These are phyloP conservation scores for Radiomyces spectabilis DNA, from an alignment of 192 early-diverging fungal genomes.

Conservation along the genomic window DNA sequence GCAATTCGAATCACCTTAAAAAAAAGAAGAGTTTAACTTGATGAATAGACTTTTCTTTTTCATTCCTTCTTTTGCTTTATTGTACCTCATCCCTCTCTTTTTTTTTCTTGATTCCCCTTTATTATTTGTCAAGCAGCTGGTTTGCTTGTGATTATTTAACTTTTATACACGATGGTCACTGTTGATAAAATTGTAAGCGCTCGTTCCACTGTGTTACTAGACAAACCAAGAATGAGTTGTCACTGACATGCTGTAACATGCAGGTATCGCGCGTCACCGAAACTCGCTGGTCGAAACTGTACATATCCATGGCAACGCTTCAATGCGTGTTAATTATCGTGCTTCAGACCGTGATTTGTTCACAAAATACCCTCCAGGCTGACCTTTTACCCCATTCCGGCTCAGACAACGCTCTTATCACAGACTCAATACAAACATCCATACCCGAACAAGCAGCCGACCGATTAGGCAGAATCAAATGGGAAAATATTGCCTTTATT, in stretches of 20 bases:
- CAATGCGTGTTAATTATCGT: constrained; percentile 26
- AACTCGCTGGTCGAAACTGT: constrained; percentile 28
- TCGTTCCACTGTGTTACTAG: neutral
- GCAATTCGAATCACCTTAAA: no score
- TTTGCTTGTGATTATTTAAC: neutral
- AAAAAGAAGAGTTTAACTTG: no score
- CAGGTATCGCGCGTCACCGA: constrained; percentile 24
- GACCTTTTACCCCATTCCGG: constrained; percentile 5
- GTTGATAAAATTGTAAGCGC: constrained; percentile 12
- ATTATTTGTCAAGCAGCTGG: constrained; percentile 13
- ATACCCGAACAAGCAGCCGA: constrained; percentile 12
- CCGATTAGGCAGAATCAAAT: constrained; percentile 27
- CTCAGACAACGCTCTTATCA: neutral
- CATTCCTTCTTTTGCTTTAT: constrained; percentile 1
- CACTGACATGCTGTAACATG: neutral
- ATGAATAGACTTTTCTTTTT: constrained; percentile 10
- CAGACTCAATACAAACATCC: neutral
- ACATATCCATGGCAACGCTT: constrained; percentile 16
- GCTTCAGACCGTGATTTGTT: constrained; percentile 18
- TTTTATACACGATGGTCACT: constrained; percentile 1
- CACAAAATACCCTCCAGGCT: constrained; percentile 17
- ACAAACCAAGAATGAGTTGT: neutral
- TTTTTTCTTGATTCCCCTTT: neutral
- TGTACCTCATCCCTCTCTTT: neutral
- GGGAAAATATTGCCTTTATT: constrained; percentile 33